phyloP scores from a whole-genome alignment of 768 basidiomycete genomes.

The Aureoboletus auriporus region DNA sequence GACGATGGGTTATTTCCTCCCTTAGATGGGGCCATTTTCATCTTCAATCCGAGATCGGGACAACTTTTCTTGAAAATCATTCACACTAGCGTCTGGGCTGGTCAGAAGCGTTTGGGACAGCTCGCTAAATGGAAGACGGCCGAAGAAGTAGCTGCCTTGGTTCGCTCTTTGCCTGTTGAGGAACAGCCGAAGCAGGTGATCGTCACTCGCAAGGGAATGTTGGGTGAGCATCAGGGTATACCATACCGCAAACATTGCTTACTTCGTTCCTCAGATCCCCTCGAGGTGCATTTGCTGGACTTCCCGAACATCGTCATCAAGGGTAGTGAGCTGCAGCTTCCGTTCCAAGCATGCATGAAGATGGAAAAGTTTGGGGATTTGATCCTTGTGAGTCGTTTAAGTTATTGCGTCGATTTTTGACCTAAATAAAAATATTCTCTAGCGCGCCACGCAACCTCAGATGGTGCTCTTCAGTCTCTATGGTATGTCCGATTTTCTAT shows the following conservation, averaged over 20 bases:
- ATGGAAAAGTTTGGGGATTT: slow-evolving; percentile 99
- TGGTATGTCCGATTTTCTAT: slow-evolving; percentile 38
- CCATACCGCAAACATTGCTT: background rate
- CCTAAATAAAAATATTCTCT: slow-evolving; percentile 3
- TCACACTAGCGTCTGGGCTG: slow-evolving; percentile 99
- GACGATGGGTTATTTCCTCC: background rate
- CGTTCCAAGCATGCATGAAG: slow-evolving; percentile 99
- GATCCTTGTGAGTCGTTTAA: slow-evolving; percentile 57
- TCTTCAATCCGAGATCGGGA: slow-evolving; percentile 98
- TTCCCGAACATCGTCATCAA: slow-evolving; percentile 99
- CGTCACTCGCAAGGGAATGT: slow-evolving; percentile 99
- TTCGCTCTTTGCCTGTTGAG: slow-evolving; percentile 98
- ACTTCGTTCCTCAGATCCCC: slow-evolving; percentile 53
- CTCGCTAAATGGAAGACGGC: slow-evolving; percentile 99
- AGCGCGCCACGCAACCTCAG: slow-evolving; percentile 96
- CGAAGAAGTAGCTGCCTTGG: slow-evolving; percentile 97
- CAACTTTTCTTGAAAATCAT: slow-evolving; percentile 99
- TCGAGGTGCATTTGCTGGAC: slow-evolving; percentile 97
- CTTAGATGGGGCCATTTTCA: slow-evolving; percentile 91
- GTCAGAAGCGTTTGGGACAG: slow-evolving; percentile 99
- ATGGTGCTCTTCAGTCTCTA: slow-evolving; percentile 99
- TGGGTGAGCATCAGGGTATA: slow-evolving; percentile 48
- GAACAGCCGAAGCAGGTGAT: slow-evolving; percentile 99
- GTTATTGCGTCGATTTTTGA: background rate
- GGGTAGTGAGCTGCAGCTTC: slow-evolving; percentile 94